Conservation (phyloP, 257 asterid genomes). For the Capsicum pubescens region DNA sequence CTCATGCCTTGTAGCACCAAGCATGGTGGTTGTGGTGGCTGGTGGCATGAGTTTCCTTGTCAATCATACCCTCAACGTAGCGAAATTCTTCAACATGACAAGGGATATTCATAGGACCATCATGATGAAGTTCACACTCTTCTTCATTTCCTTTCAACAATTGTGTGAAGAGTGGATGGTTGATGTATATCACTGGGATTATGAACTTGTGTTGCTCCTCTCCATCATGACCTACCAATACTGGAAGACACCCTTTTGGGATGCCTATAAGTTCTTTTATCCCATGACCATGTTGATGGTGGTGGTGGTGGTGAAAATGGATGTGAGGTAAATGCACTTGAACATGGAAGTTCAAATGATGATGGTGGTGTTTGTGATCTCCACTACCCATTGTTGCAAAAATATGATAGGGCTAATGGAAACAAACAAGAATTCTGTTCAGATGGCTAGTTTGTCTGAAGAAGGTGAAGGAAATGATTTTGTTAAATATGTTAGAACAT, state of each 20-base stretch:
- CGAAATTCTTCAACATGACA: conserved; percentile 55
- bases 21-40: neutral
- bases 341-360: conserved; percentile 23
- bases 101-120: conserved; percentile 51
- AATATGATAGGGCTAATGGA: neutral
- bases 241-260: conserved; percentile 51
- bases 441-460: neutral
- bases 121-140: conserved; percentile 51
- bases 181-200: conserved; percentile 49
- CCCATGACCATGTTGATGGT: conserved; percentile 19
- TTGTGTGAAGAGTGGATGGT: conserved; percentile 49
- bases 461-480: neutral
- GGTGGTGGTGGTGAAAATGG: conserved; percentile 26
- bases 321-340: conserved; percentile 28
- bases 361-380: conserved; percentile 24
- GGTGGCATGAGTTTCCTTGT: conserved; percentile 35
- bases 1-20: conserved; percentile 29
- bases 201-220: conserved; percentile 49
- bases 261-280: conserved; percentile 30
- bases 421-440: neutral
- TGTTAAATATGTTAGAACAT: neutral
- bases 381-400: conserved; percentile 10
- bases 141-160: conserved; percentile 50
- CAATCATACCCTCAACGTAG: conserved; percentile 43
- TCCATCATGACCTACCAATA: conserved; percentile 47